Evolutionary conservation across 2,329 filamentous ascomycete species (phyloP).

Genomic region (Penicillium sp.): DNA sequence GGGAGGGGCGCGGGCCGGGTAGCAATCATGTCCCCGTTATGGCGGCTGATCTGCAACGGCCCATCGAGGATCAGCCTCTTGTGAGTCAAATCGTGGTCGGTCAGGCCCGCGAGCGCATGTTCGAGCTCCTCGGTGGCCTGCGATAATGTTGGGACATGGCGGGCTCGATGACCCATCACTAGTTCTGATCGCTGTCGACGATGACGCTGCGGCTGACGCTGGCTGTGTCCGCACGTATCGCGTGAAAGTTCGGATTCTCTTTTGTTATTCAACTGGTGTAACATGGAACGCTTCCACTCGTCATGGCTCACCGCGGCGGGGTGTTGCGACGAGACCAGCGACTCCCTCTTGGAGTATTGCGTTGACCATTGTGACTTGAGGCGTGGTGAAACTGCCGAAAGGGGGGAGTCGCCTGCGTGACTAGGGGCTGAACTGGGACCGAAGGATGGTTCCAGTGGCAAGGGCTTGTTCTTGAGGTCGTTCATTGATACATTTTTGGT

Average conservation of each 20-base stretch:
- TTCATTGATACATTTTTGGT: constrained; percentile 20
- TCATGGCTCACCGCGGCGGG: neutral
- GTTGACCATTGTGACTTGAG: neutral
- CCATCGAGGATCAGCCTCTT: constrained; percentile 20
- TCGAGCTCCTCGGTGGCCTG: constrained; percentile 36
- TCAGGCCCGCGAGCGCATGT: constrained; percentile 10
- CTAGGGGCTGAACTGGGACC: constrained; percentile 28
- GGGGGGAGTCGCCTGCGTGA: constrained; percentile 12
- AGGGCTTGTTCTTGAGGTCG: constrained; percentile 38
- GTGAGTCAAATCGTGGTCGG: constrained; percentile 1
- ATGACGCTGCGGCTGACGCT: constrained; percentile 1
- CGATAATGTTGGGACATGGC: constrained; percentile 24
- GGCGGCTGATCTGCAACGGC: constrained; percentile 34
- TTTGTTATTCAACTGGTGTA: neutral
- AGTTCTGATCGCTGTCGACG: constrained; percentile 3
- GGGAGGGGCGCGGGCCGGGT: constrained; percentile 31
- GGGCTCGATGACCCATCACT: constrained; percentile 2
- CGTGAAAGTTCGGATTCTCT: neutral
- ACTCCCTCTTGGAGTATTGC: neutral
- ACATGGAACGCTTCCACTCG: neutral
- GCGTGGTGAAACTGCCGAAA: neutral
- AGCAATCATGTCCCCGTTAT: constrained; percentile 32
- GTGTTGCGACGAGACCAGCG: neutral
- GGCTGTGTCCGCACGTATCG: neutral
- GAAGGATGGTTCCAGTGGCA: constrained; percentile 37